Evolutionary conservation across 345 rosid species (phyloP).

Genomic region (Gynandropsis gynandra): DNA sequence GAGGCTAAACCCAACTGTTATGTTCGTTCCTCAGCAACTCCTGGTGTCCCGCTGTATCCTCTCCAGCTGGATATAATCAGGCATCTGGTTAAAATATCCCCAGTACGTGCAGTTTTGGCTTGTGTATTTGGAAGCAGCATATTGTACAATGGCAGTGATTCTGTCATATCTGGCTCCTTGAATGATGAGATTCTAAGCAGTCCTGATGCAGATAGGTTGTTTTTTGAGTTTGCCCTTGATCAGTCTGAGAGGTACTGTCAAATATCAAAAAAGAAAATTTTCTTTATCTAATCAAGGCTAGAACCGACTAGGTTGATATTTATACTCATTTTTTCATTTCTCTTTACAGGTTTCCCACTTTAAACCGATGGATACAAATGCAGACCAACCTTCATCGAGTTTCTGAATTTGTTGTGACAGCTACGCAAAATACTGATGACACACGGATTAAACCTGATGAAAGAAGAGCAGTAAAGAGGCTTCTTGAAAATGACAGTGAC

Average conservation of each 20-base stretch:
- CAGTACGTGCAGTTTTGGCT: conserved; percentile 88
- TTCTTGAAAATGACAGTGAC: conserved; percentile 68
- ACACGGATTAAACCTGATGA: conserved; percentile 43
- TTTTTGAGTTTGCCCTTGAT: conserved; percentile 96
- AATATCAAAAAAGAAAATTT: conserved; percentile 13
- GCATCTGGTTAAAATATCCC: conserved; percentile 90
- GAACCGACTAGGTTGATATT: conserved; percentile 18
- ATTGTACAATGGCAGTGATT: conserved; percentile 59
- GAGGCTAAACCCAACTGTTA: conserved; percentile 72
- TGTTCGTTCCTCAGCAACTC: conserved; percentile 57
- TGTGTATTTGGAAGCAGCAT: conserved; percentile 96
- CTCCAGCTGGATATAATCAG: conserved; percentile 84
- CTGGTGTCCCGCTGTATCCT: conserved; percentile 80
- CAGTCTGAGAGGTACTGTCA: conserved; percentile 84
- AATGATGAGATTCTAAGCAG: conserved; percentile 49
- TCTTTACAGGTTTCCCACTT: conserved; percentile 69
- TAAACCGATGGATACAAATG: conserved; percentile 98
- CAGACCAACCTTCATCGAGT: conserved; percentile 94
- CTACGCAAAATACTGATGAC: conserved; percentile 45
- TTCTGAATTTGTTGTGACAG: conserved; percentile 78
- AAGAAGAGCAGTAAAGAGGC: conserved; percentile 64
- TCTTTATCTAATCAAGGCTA: conserved; percentile 12
- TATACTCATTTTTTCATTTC: conserved; percentile 13
- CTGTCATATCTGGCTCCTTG: conserved; percentile 62
- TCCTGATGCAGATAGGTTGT: conserved; percentile 66